A percentile compares a stretch with the other conserved stretches of the same genome.
These are phyloP conservation scores for Sutorius eximius DNA, from an alignment of 1,284 basidiomycete species.

Conservation along the genomic window DNA sequence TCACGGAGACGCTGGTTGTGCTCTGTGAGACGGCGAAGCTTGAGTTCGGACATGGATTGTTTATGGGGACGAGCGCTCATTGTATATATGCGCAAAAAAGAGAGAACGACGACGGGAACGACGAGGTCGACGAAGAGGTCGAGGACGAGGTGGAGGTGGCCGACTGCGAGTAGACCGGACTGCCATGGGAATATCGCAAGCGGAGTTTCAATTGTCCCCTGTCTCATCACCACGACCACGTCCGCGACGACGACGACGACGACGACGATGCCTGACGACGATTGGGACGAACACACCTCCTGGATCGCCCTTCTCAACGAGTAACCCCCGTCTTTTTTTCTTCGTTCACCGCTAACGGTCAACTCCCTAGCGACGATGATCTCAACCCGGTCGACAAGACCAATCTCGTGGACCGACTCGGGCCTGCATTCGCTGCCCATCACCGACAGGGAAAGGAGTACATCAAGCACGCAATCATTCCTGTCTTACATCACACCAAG, in stretches of 20 bases:
- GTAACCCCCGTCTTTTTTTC: constrained; percentile 6
- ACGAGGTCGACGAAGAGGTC: neutral
- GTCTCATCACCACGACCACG: constrained; percentile 4
- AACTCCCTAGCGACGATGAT: constrained; percentile 20
- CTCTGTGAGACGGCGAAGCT: constrained; percentile 76
- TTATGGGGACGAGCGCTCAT: constrained; percentile 59
- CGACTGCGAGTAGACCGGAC: constrained; percentile 1
- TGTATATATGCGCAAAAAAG: constrained; percentile 10
- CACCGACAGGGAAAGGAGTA: constrained; percentile 17
- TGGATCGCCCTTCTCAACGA: constrained; percentile 33
- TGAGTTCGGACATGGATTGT: constrained; percentile 80
- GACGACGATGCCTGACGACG: constrained; percentile 13
- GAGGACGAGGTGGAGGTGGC: constrained; percentile 4
- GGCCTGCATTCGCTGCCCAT: constrained; percentile 26
- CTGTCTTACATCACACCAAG: constrained; percentile 28
- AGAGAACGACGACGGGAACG: constrained; percentile 8
- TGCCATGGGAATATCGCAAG: constrained; percentile 13
- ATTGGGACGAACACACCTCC: constrained; percentile 33
- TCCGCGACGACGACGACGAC: neutral
- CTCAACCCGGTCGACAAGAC: constrained; percentile 9
- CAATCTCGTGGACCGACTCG: constrained; percentile 29
- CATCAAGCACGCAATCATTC: constrained; percentile 25
- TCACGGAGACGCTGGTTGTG: constrained; percentile 77
- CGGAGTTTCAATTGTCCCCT: constrained; percentile 28
- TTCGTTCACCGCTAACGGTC: neutral